A percentile compares a stretch with the other conserved stretches of the same genome.
Conservation (phyloP, 139 green algal genomes). For the Picochlorum sp. region DNA sequence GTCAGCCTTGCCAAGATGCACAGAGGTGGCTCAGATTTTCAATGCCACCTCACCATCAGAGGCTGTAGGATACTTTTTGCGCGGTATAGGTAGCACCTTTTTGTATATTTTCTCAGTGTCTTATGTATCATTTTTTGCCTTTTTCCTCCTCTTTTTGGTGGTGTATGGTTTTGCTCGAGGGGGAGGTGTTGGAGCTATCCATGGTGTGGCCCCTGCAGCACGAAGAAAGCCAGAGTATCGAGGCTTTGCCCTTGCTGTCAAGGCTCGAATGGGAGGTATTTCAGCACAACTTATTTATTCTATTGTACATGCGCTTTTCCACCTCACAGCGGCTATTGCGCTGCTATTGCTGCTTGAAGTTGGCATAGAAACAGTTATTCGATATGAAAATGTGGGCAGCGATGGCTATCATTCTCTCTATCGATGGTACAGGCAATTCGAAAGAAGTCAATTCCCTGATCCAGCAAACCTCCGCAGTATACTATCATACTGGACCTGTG, state of each 20-base stretch:
- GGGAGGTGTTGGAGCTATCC: slow-evolving; percentile 46
- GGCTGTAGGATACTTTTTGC: slow-evolving; percentile 8
- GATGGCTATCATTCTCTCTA: slow-evolving; percentile 65
- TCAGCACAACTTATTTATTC: slow-evolving; percentile 49
- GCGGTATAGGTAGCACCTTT: slow-evolving; percentile 19
- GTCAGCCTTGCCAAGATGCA: slow-evolving; percentile 69
- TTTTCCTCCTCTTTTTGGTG: slow-evolving; percentile 38
- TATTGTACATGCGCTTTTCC: slow-evolving; percentile 38
- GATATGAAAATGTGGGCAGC: slow-evolving; percentile 53
- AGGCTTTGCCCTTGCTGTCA: slow-evolving; percentile 9
- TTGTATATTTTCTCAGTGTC: slow-evolving; percentile 42
- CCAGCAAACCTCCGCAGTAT: slow-evolving; percentile 51
- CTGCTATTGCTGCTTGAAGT: slow-evolving; percentile 80
- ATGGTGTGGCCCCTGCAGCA: slow-evolving; percentile 7
- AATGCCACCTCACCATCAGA: slow-evolving; percentile 31
- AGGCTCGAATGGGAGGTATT: slow-evolving; percentile 41
- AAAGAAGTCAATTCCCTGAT: slow-evolving; percentile 75
- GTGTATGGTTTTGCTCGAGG: slow-evolving; percentile 40
- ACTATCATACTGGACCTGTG: slow-evolving; percentile 43
- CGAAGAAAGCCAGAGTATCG: slow-evolving; percentile 18
- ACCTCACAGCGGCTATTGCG: slow-evolving; percentile 57
- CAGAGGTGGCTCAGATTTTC: slow-evolving; percentile 31
- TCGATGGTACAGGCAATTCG: slow-evolving; percentile 68
- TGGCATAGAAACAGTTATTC: slow-evolving; percentile 63
- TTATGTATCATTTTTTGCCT: slow-evolving; percentile 45